These are phyloP conservation scores for Heterobasidion occidentale DNA, from an alignment of 1,284 basidiomycete species.

Conservation along the genomic window DNA sequence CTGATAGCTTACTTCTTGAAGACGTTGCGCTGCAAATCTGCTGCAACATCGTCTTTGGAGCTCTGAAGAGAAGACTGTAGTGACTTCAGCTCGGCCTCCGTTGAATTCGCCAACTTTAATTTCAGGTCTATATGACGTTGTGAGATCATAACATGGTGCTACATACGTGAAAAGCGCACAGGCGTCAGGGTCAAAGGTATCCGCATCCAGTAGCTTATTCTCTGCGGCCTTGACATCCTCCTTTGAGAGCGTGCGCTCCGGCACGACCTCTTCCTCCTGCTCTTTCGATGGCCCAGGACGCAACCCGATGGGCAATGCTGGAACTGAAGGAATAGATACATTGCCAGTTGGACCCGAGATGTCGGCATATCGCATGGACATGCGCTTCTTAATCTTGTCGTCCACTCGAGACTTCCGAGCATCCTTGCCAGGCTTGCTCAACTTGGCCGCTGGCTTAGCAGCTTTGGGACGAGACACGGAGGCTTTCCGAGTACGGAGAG, in stretches of 20 bases:
- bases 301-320: slow-evolving; percentile 27
- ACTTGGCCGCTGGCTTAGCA: slow-evolving; percentile 20
- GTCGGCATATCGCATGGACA: slow-evolving; percentile 86
- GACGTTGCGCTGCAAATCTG: slow-evolving; percentile 76
- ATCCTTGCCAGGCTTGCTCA: slow-evolving; percentile 29
- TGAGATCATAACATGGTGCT: background rate
- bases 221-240: slow-evolving; percentile 43
- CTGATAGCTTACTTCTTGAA: slow-evolving; percentile 76
- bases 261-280: slow-evolving; percentile 30
- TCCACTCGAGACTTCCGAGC: slow-evolving; percentile 70
- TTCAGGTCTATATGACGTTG: slow-evolving; percentile 47
- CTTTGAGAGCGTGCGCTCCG: slow-evolving; percentile 31
- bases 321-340: slow-evolving; percentile 54
- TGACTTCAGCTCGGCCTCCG: slow-evolving; percentile 67
- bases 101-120: slow-evolving; percentile 71
- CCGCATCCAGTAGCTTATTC: slow-evolving; percentile 61
- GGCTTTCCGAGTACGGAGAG: slow-evolving; percentile 50
- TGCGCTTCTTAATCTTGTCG: slow-evolving; percentile 90
- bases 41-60: slow-evolving; percentile 57
- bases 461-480: slow-evolving; percentile 31
- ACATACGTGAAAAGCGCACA: slow-evolving; percentile 45
- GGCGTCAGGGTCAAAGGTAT: slow-evolving; percentile 74
- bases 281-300: slow-evolving; percentile 21
- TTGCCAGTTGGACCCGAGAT: slow-evolving; percentile 58
- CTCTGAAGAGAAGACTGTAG: slow-evolving; percentile 63